phyloP scores from a whole-genome alignment of 2,329 filamentous ascomycete genomes.

The Monilinia polystroma region DNA sequence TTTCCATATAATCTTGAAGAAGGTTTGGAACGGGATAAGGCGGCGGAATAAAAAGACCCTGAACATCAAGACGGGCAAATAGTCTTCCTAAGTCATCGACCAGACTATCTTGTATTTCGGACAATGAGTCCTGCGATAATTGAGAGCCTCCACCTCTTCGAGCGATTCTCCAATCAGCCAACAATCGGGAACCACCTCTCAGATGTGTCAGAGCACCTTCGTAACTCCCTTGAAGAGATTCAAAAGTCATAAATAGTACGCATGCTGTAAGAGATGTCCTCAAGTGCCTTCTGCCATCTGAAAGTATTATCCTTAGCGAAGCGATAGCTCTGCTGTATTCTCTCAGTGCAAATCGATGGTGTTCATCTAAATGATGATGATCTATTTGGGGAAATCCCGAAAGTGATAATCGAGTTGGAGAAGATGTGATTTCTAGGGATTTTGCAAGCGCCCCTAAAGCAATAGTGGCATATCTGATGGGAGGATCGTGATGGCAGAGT shows the following conservation, averaged over 20 bases:
- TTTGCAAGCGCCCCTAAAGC: slow-evolving; percentile 38
- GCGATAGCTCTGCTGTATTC: slow-evolving; percentile 39
- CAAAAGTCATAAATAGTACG: slow-evolving; percentile 39
- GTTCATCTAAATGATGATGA: slow-evolving; percentile 38
- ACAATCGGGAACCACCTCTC: slow-evolving; percentile 36
- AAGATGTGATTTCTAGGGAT: slow-evolving; percentile 37
- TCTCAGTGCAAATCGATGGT: slow-evolving; percentile 37
- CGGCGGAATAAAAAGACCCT: slow-evolving; percentile 38
- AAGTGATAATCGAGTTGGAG: slow-evolving; percentile 37
- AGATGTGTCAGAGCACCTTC: slow-evolving; percentile 39
- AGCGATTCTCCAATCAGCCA: slow-evolving; percentile 39
- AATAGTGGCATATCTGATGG: slow-evolving; percentile 38
- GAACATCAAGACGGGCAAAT: slow-evolving; percentile 39
- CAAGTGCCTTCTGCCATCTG: slow-evolving; percentile 38
- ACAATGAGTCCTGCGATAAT: slow-evolving; percentile 39
- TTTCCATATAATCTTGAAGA: slow-evolving; percentile 37
- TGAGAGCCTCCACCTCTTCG: slow-evolving; percentile 35
- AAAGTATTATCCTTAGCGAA: slow-evolving; percentile 34
- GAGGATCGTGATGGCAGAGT: slow-evolving; percentile 38
- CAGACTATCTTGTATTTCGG: slow-evolving; percentile 39
- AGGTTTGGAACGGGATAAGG: slow-evolving; percentile 39
- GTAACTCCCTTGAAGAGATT: slow-evolving; percentile 39
- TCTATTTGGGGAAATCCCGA: slow-evolving; percentile 40
- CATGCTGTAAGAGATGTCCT: slow-evolving; percentile 39
- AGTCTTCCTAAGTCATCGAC: slow-evolving; percentile 39